These are phyloP conservation scores for Mycena amicta DNA, from an alignment of 768 basidiomycete genomes.

Conservation along the genomic window DNA sequence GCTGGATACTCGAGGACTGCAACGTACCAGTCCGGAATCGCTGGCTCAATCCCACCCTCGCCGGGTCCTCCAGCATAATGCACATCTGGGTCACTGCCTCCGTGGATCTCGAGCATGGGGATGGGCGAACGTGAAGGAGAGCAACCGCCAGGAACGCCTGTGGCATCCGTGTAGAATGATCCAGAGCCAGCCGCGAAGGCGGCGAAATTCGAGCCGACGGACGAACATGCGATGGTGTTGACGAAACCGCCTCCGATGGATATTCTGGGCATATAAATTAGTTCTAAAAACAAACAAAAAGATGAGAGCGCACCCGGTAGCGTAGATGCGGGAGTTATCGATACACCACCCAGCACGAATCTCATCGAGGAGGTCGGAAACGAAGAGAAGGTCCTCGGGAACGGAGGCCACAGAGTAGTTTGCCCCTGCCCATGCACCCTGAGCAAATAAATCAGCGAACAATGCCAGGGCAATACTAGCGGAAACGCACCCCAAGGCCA, in stretches of 20 bases:
- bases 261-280: slow-evolving; percentile 1
- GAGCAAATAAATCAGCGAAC: background rate
- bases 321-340: slow-evolving; percentile 13
- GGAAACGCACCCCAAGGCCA: slow-evolving; percentile 8
- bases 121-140: slow-evolving; percentile 9
- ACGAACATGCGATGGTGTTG: slow-evolving; percentile 8
- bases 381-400: slow-evolving; percentile 11
- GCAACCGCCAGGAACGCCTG: background rate
- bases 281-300: no score
- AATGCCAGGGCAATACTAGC: background rate
- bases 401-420: slow-evolving; percentile 12
- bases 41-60: slow-evolving; percentile 13
- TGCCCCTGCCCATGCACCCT: slow-evolving; percentile 19
- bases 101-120: slow-evolving; percentile 18
- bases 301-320: slow-evolving; percentile 15
- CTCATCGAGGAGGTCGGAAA: slow-evolving; percentile 10
- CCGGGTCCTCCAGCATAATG: slow-evolving; percentile 12
- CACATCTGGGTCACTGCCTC: slow-evolving; percentile 8
- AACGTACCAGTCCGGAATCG: slow-evolving; percentile 16
- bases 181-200: slow-evolving; percentile 13
- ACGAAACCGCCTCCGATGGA: slow-evolving; percentile 18
- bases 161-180: slow-evolving; percentile 17
- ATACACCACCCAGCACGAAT: slow-evolving; percentile 12
- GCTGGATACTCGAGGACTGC: no score
- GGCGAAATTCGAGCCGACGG: slow-evolving; percentile 14